phyloP scores from a whole-genome alignment of 2,329 filamentous ascomycete species.

The Epichloe typhina region DNA sequence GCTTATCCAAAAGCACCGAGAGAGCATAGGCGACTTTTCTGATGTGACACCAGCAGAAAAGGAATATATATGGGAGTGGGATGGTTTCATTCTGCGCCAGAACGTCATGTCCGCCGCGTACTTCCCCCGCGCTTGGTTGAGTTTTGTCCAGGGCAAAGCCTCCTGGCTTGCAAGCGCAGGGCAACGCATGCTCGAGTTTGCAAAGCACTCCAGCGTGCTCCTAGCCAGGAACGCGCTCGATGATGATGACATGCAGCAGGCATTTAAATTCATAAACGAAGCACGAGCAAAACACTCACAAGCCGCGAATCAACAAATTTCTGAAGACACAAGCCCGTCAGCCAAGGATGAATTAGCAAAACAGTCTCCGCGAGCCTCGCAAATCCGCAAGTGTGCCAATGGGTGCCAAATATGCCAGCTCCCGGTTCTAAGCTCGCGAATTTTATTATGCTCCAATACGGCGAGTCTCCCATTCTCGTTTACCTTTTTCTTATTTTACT shows the following conservation, averaged over 20 bases:
- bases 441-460: conserved; percentile 37
- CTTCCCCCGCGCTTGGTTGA: conserved; percentile 37
- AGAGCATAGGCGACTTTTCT: conserved; percentile 42
- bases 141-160: conserved; percentile 37
- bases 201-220: conserved; percentile 39
- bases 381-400: conserved; percentile 28
- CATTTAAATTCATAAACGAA: conserved; percentile 29
- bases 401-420: conserved; percentile 36
- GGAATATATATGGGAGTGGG: conserved; percentile 47
- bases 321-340: neutral
- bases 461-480: conserved; percentile 20
- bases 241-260: conserved; percentile 29
- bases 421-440: conserved; percentile 32
- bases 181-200: conserved; percentile 38
- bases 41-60: conserved; percentile 41
- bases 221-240: conserved; percentile 34
- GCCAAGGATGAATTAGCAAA: conserved; percentile 8
- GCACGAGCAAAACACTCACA: conserved; percentile 20
- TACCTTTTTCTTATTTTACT: neutral
- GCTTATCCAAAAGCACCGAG: conserved; percentile 46
- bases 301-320: neutral
- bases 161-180: conserved; percentile 37
- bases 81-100: conserved; percentile 38
- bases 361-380: conserved; percentile 19
- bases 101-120: conserved; percentile 38